phyloP scores from a whole-genome alignment of 495 filamentous ascomycete species.

The Aspergillus coremiiformis region DNA sequence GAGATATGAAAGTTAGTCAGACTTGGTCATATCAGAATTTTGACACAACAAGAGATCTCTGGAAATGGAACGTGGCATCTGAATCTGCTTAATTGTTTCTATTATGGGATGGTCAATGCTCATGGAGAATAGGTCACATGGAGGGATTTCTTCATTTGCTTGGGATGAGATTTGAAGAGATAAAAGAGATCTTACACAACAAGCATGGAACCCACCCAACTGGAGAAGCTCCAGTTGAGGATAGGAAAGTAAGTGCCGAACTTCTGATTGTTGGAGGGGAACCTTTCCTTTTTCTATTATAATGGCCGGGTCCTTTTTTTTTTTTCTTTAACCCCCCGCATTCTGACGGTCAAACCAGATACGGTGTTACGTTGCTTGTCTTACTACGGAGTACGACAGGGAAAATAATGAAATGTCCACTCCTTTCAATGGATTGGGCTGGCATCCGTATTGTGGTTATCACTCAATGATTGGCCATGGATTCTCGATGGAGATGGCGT shows the following conservation, averaged over 20 bases:
- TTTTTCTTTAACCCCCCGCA: not conserved
- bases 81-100: not conserved
- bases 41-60: not conserved
- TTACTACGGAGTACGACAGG: too few species aligned
- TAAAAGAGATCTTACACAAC: not conserved
- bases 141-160: not conserved
- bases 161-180: too few species aligned
- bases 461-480: not conserved
- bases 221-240: not conserved
- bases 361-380: too few species aligned
- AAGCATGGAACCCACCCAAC: not conserved
- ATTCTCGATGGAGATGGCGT: not conserved
- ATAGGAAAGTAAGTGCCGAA: too few species aligned
- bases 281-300: not conserved
- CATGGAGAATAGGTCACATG: not conserved
- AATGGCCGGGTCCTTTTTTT: not conserved
- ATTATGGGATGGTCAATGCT: not conserved
- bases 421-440: not conserved
- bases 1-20: not conserved
- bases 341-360: not conserved
- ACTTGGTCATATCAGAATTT: not conserved
- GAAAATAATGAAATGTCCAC: not conserved
- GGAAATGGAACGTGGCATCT: not conserved
- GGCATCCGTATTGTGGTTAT: not conserved
- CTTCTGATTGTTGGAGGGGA: too few species aligned